Base-by-base conservation (phyloP, 2,329 filamentous ascomycete species). In the Fusarium pseudograminearum region DNA sequence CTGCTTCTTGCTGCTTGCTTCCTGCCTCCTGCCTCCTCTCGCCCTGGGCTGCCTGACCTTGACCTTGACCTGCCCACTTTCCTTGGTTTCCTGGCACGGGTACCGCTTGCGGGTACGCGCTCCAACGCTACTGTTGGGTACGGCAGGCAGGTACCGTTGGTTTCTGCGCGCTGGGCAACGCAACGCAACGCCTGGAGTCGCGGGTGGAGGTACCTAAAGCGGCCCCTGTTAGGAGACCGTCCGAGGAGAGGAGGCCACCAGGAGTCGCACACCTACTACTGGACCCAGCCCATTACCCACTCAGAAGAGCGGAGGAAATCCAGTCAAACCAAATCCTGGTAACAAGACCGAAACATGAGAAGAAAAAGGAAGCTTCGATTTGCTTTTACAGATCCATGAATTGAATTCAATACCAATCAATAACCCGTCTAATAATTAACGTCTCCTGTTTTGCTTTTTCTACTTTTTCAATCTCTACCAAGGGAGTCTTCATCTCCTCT, bases 221-320 rank as follows among this genome's bases (percentile, higher is more conserved):
- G 51, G 62, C 63, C 67, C 67, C 67, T 70, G 67, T 50, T 61
- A 70, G 67, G 67, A 70, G 67, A 53, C 66, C 65, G 31, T n/a
- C 26, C 24, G 36, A 28, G 47, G 33, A 34, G 47, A 51, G 46
- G 26, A 54, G 67, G 60, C 65, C 65, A 47, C 66, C 51, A 69
- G 67, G 67, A 70, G 67, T 67, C 48, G 52, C 57, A 66, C 67
- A 67, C 61, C 36, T 40, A 40, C 36, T 40, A 40, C 36, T 5
- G 36, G 36, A 57, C 67, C 52, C 47, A 53, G 45, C 53, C 44
- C 61, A 57, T 34, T 45, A 55, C 51, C 59, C 67, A 68, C 67
- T 26, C 22, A 26, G 41, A 44, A 61, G 57, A 52, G 34, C 26
- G 57, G 42, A 38, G 50, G 44, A 24, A 41, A 24, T 50, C 31